Evolutionary conservation across 2,329 filamentous ascomycete genomes (phyloP).

Genomic region (Claviceps monticola): DNA sequence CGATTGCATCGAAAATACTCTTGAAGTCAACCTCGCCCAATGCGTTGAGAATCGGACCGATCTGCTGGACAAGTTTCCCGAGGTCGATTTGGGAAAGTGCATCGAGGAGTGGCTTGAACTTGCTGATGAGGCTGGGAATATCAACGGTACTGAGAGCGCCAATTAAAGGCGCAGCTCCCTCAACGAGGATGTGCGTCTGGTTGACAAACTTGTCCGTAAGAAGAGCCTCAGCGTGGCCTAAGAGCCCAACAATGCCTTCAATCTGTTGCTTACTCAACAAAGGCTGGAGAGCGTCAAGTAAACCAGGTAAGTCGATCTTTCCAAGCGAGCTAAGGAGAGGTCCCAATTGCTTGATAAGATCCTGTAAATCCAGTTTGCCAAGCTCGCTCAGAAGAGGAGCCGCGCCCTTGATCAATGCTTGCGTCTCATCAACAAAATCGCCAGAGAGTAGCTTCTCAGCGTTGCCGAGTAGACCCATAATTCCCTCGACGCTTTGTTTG

Average conservation of each 20-base stretch:
- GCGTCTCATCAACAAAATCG: constrained; percentile 17
- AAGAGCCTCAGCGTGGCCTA: constrained; percentile 22
- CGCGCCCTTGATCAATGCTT: constrained; percentile 15
- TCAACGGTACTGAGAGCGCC: constrained; percentile 21
- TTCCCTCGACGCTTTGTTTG: constrained; percentile 14
- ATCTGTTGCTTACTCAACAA: constrained; percentile 20
- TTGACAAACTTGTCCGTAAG: constrained; percentile 18
- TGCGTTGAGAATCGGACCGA: constrained; percentile 16
- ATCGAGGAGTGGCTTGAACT: constrained; percentile 18
- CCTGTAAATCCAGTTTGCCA: constrained; percentile 15
- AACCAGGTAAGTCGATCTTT: constrained; percentile 19
- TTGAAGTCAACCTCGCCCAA: constrained; percentile 20
- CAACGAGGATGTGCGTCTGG: constrained; percentile 18
- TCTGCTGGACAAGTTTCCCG: constrained; percentile 12
- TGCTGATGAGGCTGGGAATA: constrained; percentile 16
- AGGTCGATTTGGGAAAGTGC: constrained; percentile 17
- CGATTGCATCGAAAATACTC: constrained; percentile 18
- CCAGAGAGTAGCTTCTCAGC: too few relatives aligned
- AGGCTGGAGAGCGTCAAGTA: constrained; percentile 20
- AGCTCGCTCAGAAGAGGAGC: constrained; percentile 11
- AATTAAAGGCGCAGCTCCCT: constrained; percentile 22
- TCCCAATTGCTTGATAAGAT: constrained; percentile 15
- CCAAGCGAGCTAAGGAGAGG: constrained; percentile 18
- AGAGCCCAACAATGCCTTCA: constrained; percentile 19
- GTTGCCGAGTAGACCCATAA: constrained; percentile 18